phyloP scores from a whole-genome alignment of 2,329 filamentous ascomycete species.

The Colletotrichum tropicale region DNA sequence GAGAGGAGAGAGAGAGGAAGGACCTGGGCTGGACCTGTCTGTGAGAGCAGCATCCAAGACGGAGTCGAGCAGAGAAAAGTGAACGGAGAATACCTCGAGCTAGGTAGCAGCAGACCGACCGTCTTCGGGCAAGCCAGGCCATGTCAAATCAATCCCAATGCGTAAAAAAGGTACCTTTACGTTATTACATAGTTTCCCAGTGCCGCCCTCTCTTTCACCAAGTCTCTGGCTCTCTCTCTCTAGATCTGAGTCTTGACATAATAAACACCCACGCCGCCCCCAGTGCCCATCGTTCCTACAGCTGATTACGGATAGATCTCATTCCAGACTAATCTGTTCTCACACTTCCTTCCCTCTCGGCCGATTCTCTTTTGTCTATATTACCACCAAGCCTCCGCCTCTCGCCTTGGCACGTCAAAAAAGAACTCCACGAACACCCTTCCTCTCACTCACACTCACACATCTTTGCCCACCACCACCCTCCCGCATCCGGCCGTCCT shows the following conservation, averaged over 20 bases:
- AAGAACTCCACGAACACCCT: background rate
- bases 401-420: constrained; percentile 16
- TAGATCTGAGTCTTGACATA: background rate
- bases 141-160: background rate
- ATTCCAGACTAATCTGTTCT: background rate
- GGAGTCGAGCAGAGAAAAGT: background rate
- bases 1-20: background rate
- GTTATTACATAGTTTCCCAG: background rate
- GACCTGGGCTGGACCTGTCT: background rate
- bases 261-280: background rate
- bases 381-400: background rate
- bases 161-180: background rate
- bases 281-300: background rate
- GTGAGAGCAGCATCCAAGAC: background rate
- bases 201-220: background rate
- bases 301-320: background rate
- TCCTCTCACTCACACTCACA: background rate
- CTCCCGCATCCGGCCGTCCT: background rate
- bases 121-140: background rate
- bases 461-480: background rate
- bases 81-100: background rate
- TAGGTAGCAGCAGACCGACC: background rate
- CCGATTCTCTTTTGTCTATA: background rate
- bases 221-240: background rate
- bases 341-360: background rate